Conservation (phyloP, 805 yeast species). For the Brettanomyces anomalus region DNA sequence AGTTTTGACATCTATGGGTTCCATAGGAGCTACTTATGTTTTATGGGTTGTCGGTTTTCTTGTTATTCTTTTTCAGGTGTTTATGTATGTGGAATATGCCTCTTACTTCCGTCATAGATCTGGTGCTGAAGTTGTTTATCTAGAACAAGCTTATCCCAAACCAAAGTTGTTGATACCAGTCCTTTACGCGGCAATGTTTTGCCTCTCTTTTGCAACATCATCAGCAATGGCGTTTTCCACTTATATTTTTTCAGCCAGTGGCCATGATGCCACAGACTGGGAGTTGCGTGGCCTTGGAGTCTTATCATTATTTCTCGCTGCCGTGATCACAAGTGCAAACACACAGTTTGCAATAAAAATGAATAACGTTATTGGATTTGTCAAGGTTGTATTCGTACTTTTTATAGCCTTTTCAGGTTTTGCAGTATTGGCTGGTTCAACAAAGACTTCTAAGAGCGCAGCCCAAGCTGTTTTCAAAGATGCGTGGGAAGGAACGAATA, state of each 20-base stretch:
- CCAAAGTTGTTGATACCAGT: conserved; percentile 64
- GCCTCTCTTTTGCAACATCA: conserved; percentile 82
- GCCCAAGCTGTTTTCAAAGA: conserved; percentile 24
- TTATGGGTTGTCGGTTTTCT: conserved; percentile 35
- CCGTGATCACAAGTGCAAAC: conserved; percentile 49
- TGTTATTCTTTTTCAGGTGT: conserved; percentile 29
- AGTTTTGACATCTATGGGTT: conserved; percentile 38
- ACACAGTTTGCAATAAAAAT: conserved; percentile 60
- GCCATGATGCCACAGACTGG: conserved; percentile 61
- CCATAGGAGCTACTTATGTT: conserved; percentile 34
- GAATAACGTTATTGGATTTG: conserved; percentile 58
- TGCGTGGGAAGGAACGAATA: conserved; percentile 33
- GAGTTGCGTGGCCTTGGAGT: conserved; percentile 69
- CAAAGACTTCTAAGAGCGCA: conserved; percentile 21
- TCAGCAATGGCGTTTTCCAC: conserved; percentile 76
- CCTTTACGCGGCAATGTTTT: conserved; percentile 61
- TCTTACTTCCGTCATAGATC: conserved; percentile 44
- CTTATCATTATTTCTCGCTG: conserved; percentile 64
- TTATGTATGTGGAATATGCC: conserved; percentile 33
- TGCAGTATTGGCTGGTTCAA: conserved; percentile 73
- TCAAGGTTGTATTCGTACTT: conserved; percentile 63
- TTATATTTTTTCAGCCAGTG: conserved; percentile 68
- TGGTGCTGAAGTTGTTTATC: conserved; percentile 80
- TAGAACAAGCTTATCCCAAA: conserved; percentile 59
- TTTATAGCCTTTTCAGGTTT: conserved; percentile 72